Base-by-base conservation (phyloP, 192 early-diverging fungal species). In the Gryganskiella cystojenkinii region DNA sequence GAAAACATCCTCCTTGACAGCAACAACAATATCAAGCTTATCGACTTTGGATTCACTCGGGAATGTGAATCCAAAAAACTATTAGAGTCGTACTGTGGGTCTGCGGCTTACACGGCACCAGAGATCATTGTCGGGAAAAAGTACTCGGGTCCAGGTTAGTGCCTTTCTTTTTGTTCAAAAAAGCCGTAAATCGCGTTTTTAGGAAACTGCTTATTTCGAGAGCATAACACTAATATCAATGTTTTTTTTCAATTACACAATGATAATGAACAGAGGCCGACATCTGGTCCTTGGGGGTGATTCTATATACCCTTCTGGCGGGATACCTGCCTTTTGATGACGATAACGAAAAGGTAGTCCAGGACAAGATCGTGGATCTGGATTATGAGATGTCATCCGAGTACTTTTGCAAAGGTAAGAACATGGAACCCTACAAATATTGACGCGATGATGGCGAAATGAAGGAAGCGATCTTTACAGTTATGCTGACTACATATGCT, bases 221-320 rank as follows among this genome's bases (percentile, higher is more conserved):
- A 56, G 31, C 57, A 17, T 19, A 3, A 43, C 34, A 25, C 28
- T 14, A 62, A 67, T 10, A 22, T n/a, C 62, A 46, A 60, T 27
- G 13, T 28, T 60, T 45, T 4, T 35, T 56, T 15, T 73, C n/a
- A n/a, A 70, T 55, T 70, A 87, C 19, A 73, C 81, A 9, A 80
- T 81, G 71, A 4, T 24, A 19, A 46, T 35, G 1, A 40, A 46
- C 28, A 80, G 82, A 83, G 64, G 95, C 96, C 19, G 97, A 99
- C 84, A 86, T 99, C 59, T 99, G 96, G 96, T 95, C 94, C 2
- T 84, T 99, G 62, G 97, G 97, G 43, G 92, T 97, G 17, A 92
- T 99, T 63, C 86, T 96, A 13, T 98, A 94, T 75, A 94, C 97
- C 42, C 80, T 96, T 40, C 81, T 95, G 15, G 91, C 91, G 35